Base-by-base conservation (phyloP, 2,329 filamentous ascomycete species). In the Arachnomyces sp. region DNA sequence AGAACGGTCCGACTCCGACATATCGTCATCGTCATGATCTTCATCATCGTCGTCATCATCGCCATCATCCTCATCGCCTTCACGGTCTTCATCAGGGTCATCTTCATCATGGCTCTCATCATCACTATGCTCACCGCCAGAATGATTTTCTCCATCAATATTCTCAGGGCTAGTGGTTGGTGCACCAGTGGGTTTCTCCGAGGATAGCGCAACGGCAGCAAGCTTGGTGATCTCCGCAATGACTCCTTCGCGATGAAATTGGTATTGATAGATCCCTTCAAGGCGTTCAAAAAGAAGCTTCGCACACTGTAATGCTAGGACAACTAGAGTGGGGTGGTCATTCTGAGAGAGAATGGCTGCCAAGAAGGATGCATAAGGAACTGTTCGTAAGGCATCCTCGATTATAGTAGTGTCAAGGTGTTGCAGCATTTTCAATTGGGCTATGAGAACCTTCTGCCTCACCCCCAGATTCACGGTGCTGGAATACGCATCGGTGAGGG, bases 381-480 rank as follows among this genome's bases (percentile, higher is more conserved):
- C 89, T 12, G 86, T 78, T 17, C 83, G 83, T 21, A 98, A 67
- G 7, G 90, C 84, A 52, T 95, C 90, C 45, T 86, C 76, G 3
- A 98, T 75, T 37, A 98, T 87, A 29, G 76, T 73, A 32, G 79
- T 80, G 52, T 95, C 87, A n/a, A 98, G 68, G 49, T 95, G 95
- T 9, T 88, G 95, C 7, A 98, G 75, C 87, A 98, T 96, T 67
- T 96, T 96, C 33, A 96, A 69, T 56, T 98, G 92, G n/a, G 90
- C 92, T 14, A 80, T 86, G 28, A 98, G 73, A 2, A 98, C 92
- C 65, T 95, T 95, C 58, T 96, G 87, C 15, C 93, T 84, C 31
- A 98, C 92, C 42, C 80, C 87, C 12, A 96, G 68, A 56, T 98
- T 98, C 48, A 98, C 90, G 0, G 92, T 98, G 62, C 92, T 96